Base-by-base conservation (phyloP, 2,329 filamentous ascomycete genomes). In the Trichoderma sp. region DNA sequence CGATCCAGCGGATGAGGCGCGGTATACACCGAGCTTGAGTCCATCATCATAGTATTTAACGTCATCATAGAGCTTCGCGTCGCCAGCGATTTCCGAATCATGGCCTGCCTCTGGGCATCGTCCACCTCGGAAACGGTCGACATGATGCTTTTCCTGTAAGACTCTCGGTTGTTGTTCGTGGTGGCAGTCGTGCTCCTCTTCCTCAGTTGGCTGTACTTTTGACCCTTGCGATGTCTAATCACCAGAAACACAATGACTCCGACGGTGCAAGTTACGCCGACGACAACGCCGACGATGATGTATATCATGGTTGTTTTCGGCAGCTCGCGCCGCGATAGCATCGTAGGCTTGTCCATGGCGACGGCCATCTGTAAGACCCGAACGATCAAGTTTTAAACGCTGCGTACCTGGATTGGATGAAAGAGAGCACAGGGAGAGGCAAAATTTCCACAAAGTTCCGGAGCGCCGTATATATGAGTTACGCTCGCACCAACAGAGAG, bases 51-150 rank as follows among this genome's bases (percentile, higher is more conserved):
- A 16, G 35, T 38, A 29, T 73, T 27, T 12, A 67, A 21, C 4
- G 59, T 63, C 71, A 74, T 56, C 38, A 31, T 67, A 9, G 71
- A 74, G 63, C 63, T 67, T 33, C 71, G 45, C 29, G 63, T 74
- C 45, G 67, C 67, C 9, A 75, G 45, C 16, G 75, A 76, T 45
- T 76, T 76, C n/a, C 71, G 45, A 41, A 76, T 76, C 62, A 76
- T 74, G 45, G 62, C 62, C 63, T 67, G 75, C 16, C 75, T 60
- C 50, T 76, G 75, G 16, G 60, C 33, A 11, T 76, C 75, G 31
- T 74, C 63, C 9, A 74, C 45, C n/a, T 71, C 75, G n/a, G 68
- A 63, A 41, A 63, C 33, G 1, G 68, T 73, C 56, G 69, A 68
- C 56, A 74, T 74, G 27, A 59, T 31, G 69, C 69, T 64, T 18